Base-by-base conservation (phyloP, 371 early-diverging fungal species). In the Mucor sp. region DNA sequence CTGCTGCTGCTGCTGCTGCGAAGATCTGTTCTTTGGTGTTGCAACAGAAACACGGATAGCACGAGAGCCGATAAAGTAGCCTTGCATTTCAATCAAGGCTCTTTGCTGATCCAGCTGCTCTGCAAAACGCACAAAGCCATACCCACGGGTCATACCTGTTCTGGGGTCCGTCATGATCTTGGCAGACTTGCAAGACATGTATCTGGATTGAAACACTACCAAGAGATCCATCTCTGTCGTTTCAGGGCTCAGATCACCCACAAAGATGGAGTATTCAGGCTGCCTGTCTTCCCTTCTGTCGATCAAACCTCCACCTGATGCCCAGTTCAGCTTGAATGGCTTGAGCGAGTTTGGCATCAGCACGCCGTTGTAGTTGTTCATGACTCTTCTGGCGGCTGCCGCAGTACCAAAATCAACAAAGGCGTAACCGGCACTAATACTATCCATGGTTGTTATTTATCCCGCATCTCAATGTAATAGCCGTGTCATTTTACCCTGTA, bases 281-380 rank as follows among this genome's bases (percentile, higher is more conserved):
- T 72, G 77, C 32, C 77, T 62, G 33, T 82, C 82, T 53, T 80
- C 76, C 50, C 78, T 76, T 64, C 72, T 73, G 53, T 74, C 76
- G 48, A 57, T 76, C 25, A 77, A 58, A 53, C 81, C 87, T 55
- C 87, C 89, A 15, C 94, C 93, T 7, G 90, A 83, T 17, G 96
- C 94, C 95, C 95, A 95, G 79, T 95, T 96, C 41, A 96, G 85
- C 59, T 90, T 90, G 82, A 94, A 94, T 30, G 85, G 69, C 53
- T 90, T 87, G 74, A 84, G 82, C 12, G 93, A 88, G 60, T 86
- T 88, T 12, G 94, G 95, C 68, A 96, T 92, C 32, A 84, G 39
- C 11, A 85, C 76, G 17, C 94, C 94, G 77, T 94, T 91, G 67
- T 89, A 79, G 4, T 75, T 79, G 11, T 74, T 76, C 30, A 95